phyloP scores from a whole-genome alignment of 768 basidiomycete genomes.

The Tephrocybe sp. region DNA sequence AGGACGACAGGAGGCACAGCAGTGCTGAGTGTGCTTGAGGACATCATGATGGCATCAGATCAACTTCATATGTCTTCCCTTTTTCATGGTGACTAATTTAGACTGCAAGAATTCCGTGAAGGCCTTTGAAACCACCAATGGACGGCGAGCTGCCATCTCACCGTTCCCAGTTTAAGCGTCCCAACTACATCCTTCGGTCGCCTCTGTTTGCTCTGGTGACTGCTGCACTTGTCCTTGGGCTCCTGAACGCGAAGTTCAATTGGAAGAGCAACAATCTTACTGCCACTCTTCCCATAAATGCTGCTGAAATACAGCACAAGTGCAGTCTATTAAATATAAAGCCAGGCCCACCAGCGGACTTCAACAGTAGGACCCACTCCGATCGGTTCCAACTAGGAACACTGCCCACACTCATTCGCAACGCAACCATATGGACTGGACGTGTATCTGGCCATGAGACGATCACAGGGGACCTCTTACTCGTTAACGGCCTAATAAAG shows the following conservation, averaged over 20 bases:
- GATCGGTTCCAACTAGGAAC: constrained; percentile 68
- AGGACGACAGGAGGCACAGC: too few relatives aligned
- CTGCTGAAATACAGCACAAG: constrained; percentile 42
- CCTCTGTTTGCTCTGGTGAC: constrained; percentile 8
- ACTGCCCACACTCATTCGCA: constrained; percentile 58
- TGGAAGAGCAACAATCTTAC: constrained; percentile 16
- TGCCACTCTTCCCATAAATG: constrained; percentile 34
- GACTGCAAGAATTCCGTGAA: too few relatives aligned
- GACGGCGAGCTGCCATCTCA: constrained; percentile 30
- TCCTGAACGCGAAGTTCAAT: constrained; percentile 21
- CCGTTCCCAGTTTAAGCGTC: constrained; percentile 1
- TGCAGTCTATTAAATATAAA: constrained; percentile 46
- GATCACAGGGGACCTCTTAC: constrained; percentile 53
- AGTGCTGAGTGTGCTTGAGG: too few relatives aligned
- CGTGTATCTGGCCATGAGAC: constrained; percentile 52
- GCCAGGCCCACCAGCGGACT: constrained; percentile 45
- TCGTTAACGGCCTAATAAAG: constrained; percentile 64
- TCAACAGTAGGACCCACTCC: constrained; percentile 40
- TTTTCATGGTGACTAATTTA: too few relatives aligned
- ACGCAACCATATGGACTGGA: constrained; percentile 84
- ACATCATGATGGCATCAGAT: too few relatives aligned
- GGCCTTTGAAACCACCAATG: constrained; percentile 25
- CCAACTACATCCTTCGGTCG: constrained; percentile 1
- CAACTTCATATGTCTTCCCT: too few relatives aligned
- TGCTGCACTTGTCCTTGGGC: constrained; percentile 20